These are phyloP conservation scores for Boletus rex-veris DNA, from an alignment of 768 basidiomycete genomes.

Conservation along the genomic window DNA sequence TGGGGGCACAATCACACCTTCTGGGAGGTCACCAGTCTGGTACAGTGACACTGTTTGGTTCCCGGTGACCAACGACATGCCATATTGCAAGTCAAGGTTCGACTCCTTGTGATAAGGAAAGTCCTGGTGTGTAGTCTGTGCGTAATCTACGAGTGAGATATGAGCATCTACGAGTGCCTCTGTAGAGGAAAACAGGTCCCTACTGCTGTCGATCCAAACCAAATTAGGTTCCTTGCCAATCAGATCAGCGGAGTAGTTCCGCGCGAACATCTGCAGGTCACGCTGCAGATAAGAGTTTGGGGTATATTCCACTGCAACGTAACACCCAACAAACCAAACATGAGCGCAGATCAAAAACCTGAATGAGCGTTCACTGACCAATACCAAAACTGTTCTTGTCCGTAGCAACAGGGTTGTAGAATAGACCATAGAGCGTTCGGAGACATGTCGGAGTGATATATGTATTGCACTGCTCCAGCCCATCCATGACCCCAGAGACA, in stretches of 20 bases:
- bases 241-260: constrained; percentile 16
- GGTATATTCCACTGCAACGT: constrained; percentile 31
- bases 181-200: background rate
- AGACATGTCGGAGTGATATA: constrained; percentile 33
- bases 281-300: constrained; percentile 30
- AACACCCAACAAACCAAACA: background rate
- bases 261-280: constrained; percentile 34
- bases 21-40: constrained; percentile 29
- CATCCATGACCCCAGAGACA: constrained; percentile 7
- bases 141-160: constrained; percentile 17
- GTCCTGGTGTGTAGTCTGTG: constrained; percentile 20
- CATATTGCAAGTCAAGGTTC: constrained; percentile 32
- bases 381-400: constrained; percentile 34
- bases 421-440: constrained; percentile 24
- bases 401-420: constrained; percentile 23
- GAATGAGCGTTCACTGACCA: constrained; percentile 12
- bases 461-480: constrained; percentile 21
- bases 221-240: constrained; percentile 27
- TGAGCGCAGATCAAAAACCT: background rate
- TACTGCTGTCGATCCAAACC: constrained; percentile 37
- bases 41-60: constrained; percentile 31
- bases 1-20: constrained; percentile 13
- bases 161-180: background rate
- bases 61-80: constrained; percentile 31
- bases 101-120: constrained; percentile 29